Base-by-base conservation (phyloP, 2,329 filamentous ascomycete genomes). In the Neonectria ditissima region DNA sequence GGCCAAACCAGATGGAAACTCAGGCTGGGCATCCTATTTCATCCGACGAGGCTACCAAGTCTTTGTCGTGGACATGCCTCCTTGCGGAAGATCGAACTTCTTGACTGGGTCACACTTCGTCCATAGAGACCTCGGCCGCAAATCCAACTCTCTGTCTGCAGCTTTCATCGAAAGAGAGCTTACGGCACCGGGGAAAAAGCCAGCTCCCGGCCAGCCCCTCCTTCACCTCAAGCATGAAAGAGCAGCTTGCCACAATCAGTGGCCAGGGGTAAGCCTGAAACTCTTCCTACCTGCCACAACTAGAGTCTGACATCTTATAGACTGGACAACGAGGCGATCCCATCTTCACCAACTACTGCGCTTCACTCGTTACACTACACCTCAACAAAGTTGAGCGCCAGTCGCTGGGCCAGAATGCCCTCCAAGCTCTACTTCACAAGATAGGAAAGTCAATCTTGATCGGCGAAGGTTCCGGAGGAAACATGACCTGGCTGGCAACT, bases 381-480 rank as follows among this genome's bases (percentile, higher is more conserved):
- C 63, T 74, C n/a, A 72, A 63, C 11, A 73, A 65, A 24, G 43
- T 66, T 0, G 71, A 79, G 37, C 74, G 77, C 14, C 78, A 82
- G 59, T 62, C 55, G 0, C 39, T 76, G 1, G 76, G 69, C 1
- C 74, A 78, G 41, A 65, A 76, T 11, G 80, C 81, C 0, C 80
- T 83, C 8, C 72, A 74, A 3, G 76, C 75, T 1, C 77, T 86
- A 2, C 77, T 87, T 11, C 74, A 82, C 14, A 71, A 66, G 10
- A 81, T 82, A 16, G 82, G 80, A 3, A 74, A 74, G 9, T 77
- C 78, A 0, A 74, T 84, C 43, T 69, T 87, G 3, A 65, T 89
- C 11, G 82, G 81, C 0, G 83, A 89, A 65, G 85, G 83, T 0
- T 80, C 85, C 16, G 82, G 83, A 4, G 80, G 81, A 1, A 77